Evolutionary conservation across 208 protist genomes (phyloP).

Genomic region (Leptomonas seymouri): DNA sequence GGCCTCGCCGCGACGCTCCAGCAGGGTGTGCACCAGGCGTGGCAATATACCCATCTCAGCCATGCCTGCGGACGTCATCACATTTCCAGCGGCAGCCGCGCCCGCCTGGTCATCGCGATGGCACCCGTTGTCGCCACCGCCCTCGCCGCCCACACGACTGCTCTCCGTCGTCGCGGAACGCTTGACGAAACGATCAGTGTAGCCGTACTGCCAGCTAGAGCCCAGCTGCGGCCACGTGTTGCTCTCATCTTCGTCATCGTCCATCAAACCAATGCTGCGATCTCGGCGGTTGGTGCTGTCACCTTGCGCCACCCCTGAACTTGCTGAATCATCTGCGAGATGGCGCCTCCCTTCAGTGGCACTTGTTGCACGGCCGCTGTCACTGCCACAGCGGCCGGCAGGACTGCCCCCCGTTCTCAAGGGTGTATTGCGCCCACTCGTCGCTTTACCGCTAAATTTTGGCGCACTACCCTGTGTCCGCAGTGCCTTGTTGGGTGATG

Average conservation of each 20-base stretch:
- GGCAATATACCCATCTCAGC: slow-evolving; percentile 78
- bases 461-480: not conserved
- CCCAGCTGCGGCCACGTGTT: slow-evolving; percentile 18
- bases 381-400: not conserved
- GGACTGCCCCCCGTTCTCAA: not conserved
- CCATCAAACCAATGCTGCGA: slow-evolving; percentile 3
- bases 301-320: not conserved
- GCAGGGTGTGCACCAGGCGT: slow-evolving; percentile 72
- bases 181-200: slow-evolving; percentile 10
- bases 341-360: slow-evolving; percentile 4
- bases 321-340: slow-evolving; percentile 1
- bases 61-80: slow-evolving; percentile 11
- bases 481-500: not conserved
- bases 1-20: slow-evolving; percentile 68
- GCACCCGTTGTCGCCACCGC: slow-evolving; percentile 4
- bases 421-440: not conserved
- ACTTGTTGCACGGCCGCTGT: not conserved
- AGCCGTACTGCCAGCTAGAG: slow-evolving; percentile 24
- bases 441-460: not conserved
- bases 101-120: not conserved
- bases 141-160: slow-evolving; percentile 2
- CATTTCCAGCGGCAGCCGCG: not conserved
- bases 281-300: not conserved
- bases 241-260: slow-evolving; percentile 24
- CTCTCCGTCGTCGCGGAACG: not conserved